A percentile compares a stretch with the other conserved stretches of the same genome.
phyloP scores from a whole-genome alignment of 352 stramenopile species.

The Globisporangium polare region DNA sequence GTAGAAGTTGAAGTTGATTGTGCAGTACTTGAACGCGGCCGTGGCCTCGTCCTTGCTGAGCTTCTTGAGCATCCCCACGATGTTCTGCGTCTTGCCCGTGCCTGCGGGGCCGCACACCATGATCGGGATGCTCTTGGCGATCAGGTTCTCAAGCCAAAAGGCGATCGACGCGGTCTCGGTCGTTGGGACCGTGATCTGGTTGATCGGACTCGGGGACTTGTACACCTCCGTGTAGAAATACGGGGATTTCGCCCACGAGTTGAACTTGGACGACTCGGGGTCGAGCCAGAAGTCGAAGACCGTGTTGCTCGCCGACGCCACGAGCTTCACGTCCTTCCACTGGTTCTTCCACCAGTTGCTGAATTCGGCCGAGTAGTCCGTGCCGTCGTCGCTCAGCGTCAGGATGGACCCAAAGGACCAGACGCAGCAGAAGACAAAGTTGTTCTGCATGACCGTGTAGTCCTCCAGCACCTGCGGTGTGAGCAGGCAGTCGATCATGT shows the following conservation, averaged over 20 bases:
- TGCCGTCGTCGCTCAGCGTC: constrained; percentile 91
- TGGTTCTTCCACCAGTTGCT: constrained; percentile 95
- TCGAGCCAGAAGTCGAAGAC: constrained; percentile 98
- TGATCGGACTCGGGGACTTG: constrained; percentile 81
- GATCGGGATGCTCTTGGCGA: constrained; percentile 87
- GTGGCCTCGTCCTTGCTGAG: constrained; percentile 85
- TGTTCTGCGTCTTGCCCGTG: constrained; percentile 94
- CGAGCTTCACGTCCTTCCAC: constrained; percentile 96
- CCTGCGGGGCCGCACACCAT: constrained; percentile 94
- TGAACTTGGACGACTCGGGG: constrained; percentile 89
- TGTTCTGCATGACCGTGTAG: constrained; percentile 85
- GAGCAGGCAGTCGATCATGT: constrained; percentile 93
- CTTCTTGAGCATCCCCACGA: constrained; percentile 94
- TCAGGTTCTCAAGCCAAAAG: constrained; percentile 95
- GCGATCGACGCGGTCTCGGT: constrained; percentile 94
- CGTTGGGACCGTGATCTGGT: constrained; percentile 92
- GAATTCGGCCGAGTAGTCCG: constrained; percentile 93
- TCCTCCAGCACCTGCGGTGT: constrained; percentile 77
- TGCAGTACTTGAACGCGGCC: constrained; percentile 82
- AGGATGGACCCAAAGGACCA: constrained; percentile 94
- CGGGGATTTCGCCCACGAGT: constrained; percentile 93
- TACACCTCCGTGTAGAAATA: constrained; percentile 93
- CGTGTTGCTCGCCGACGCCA: constrained; percentile 89
- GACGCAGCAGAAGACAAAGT: constrained; percentile 95
- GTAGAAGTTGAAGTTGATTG: constrained; percentile 99